These are phyloP conservation scores for Neurospora cerealis DNA, from an alignment of 495 filamentous ascomycete genomes.

Conservation along the genomic window DNA sequence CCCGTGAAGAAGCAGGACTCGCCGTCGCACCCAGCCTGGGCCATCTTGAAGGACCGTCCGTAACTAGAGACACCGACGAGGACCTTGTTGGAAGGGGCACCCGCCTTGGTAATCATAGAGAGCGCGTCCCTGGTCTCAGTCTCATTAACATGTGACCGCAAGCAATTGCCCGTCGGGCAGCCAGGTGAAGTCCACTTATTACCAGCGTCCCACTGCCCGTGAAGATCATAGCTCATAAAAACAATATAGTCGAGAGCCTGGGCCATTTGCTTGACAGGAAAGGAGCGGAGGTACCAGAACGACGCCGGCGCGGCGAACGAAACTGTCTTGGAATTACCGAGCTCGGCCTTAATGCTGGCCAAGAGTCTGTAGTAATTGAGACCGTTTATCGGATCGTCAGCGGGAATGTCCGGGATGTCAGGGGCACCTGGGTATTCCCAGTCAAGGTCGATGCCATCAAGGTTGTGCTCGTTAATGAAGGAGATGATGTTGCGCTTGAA, in stretches of 20 bases:
- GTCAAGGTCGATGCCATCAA: slow-evolving; percentile 24
- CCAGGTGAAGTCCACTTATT: neutral
- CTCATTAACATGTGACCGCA: slow-evolving; percentile 33
- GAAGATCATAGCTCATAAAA: slow-evolving; percentile 19
- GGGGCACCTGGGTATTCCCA: slow-evolving; percentile 30
- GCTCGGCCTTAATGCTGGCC: neutral
- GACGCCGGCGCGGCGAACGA: slow-evolving; percentile 16
- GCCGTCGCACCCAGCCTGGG: neutral
- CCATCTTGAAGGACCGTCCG: slow-evolving; percentile 27
- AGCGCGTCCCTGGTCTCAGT: slow-evolving; percentile 33
- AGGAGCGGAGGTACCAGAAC: slow-evolving; percentile 4
- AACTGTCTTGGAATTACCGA: slow-evolving; percentile 8
- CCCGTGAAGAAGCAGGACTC: slow-evolving; percentile 11
- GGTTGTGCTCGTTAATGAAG: slow-evolving; percentile 16
- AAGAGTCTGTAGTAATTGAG: slow-evolving; percentile 10
- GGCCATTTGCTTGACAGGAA: slow-evolving; percentile 12
- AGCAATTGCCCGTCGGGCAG: slow-evolving; percentile 23
- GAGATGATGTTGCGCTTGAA: slow-evolving; percentile 13
- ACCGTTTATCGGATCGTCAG: slow-evolving; percentile 5
- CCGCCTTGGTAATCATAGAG: slow-evolving; percentile 42
- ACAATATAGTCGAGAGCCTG: slow-evolving; percentile 16
- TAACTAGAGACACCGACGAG: slow-evolving; percentile 31
- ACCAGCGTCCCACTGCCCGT: too few species aligned
- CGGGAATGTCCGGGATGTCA: slow-evolving; percentile 16
- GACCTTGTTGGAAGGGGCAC: slow-evolving; percentile 30